A percentile compares a stretch with the other conserved stretches of the same genome.
Evolutionary conservation across 176 grass and related monocot species (phyloP).

Genomic region (Zoysia pacifica): DNA sequence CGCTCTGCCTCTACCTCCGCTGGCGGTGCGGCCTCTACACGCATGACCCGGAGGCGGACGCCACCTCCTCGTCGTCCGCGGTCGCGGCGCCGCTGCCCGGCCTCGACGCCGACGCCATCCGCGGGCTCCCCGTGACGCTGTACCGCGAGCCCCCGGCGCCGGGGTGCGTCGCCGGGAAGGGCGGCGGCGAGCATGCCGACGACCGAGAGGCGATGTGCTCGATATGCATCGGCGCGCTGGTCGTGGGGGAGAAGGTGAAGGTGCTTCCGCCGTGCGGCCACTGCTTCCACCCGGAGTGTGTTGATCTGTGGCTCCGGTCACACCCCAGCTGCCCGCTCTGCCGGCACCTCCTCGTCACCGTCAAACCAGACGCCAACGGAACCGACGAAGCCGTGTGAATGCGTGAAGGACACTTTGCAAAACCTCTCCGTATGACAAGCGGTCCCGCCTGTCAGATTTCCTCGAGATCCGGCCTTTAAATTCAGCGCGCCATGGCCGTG

Average conservation of each 20-base stretch:
- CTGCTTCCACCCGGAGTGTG: constrained; percentile 85
- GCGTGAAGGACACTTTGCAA: background rate
- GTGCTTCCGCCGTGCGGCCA: constrained; percentile 65
- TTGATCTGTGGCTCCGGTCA: constrained; percentile 67
- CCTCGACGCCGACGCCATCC: constrained; percentile 52
- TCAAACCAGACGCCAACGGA: constrained; percentile 28
- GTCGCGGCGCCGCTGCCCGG: background rate
- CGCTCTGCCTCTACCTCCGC: constrained; percentile 46
- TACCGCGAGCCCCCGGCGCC: constrained; percentile 8
- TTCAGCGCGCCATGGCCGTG: background rate
- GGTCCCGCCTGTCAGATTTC: background rate
- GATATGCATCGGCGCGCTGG: constrained; percentile 69
- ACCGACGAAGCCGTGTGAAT: constrained; percentile 35
- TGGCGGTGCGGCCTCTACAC: constrained; percentile 40
- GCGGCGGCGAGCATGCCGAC: background rate
- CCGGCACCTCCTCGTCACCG: constrained; percentile 40
- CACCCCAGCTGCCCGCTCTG: constrained; percentile 83
- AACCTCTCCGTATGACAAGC: background rate
- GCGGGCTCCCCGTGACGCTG: constrained; percentile 45
- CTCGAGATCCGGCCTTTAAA: background rate
- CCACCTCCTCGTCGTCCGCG: background rate
- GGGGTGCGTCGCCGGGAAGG: background rate
- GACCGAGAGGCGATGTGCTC: constrained; percentile 57
- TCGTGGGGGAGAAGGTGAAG: constrained; percentile 75
- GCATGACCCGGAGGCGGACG: constrained; percentile 10